phyloP scores from a whole-genome alignment of 2,329 filamentous ascomycete genomes.

The Leptographium lundbergii region DNA sequence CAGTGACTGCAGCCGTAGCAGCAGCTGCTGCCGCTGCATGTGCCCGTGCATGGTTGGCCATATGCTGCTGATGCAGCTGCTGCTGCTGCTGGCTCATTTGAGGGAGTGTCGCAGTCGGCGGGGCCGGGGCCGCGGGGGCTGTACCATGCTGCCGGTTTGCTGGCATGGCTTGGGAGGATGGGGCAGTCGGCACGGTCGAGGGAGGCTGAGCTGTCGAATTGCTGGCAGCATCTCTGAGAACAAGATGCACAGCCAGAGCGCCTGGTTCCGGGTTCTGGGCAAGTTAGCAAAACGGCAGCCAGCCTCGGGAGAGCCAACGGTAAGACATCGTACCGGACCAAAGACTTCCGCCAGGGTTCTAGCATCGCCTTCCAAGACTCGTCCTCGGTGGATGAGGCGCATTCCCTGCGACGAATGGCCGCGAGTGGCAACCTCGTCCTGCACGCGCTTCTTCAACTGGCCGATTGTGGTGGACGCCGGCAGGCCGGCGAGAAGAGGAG shows the following conservation, averaged over 20 bases:
- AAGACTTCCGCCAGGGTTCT: slow-evolving; percentile 8
- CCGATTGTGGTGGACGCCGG: slow-evolving; percentile 5
- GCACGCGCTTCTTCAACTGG: slow-evolving; percentile 5
- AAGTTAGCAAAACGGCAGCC: not conserved
- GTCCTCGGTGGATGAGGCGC: slow-evolving; percentile 11
- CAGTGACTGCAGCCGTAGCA: not conserved
- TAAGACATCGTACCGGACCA: slow-evolving; percentile 5
- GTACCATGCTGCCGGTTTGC: not conserved
- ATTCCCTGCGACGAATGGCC: slow-evolving; percentile 4
- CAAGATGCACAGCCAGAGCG: slow-evolving; percentile 3
- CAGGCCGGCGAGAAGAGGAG: slow-evolving; percentile 4
- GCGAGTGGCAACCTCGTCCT: slow-evolving; percentile 1
- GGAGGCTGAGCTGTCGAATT: not conserved
- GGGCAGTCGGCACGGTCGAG: not conserved
- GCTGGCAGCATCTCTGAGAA: slow-evolving; percentile 1
- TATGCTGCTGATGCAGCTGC: not conserved
- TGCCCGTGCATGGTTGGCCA: not conserved
- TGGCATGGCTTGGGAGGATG: not conserved
- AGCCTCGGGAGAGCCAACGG: not conserved
- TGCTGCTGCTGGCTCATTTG: not conserved
- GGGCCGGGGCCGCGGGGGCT: not conserved
- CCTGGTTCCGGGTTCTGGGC: not conserved
- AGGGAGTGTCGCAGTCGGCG: not conserved
- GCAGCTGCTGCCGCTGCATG: not conserved
- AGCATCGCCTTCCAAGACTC: slow-evolving; percentile 6